Conservation (phyloP, 345 rosid genomes). For the Hibiscus syriacus region DNA sequence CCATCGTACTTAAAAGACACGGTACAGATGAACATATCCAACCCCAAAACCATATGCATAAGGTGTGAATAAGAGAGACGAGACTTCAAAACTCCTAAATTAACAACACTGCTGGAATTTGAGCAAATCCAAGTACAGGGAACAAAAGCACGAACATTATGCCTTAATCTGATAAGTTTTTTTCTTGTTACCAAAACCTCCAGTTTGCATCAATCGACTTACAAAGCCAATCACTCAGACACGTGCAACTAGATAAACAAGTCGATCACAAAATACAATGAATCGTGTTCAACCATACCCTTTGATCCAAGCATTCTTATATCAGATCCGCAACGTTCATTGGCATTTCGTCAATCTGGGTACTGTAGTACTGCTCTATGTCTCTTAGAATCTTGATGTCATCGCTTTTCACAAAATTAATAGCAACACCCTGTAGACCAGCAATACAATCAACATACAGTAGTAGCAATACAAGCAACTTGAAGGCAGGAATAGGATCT, state of each 20-base stretch:
- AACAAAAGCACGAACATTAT: background rate
- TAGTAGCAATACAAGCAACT: background rate
- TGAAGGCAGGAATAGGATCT: background rate
- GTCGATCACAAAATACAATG: background rate
- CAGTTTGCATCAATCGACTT: slow-evolving; percentile 1
- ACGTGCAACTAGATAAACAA: background rate
- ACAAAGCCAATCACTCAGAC: background rate
- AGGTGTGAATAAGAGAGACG: background rate
- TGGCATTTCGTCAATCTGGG: slow-evolving; percentile 95
- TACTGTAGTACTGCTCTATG: slow-evolving; percentile 86
- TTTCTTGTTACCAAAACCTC: background rate
- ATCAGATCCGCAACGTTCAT: slow-evolving; percentile 82
- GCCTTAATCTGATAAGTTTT: background rate
- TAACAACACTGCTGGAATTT: background rate
- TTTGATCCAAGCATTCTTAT: background rate
- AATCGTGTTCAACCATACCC: background rate
- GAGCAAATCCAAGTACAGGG: background rate
- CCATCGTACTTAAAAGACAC: no score
- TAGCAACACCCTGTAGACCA: slow-evolving; percentile 69
- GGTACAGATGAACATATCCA: background rate
- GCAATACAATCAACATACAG: background rate
- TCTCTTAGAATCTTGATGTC: slow-evolving; percentile 86
- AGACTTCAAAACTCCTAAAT: background rate
- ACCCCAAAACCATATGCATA: background rate
- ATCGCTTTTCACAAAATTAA: slow-evolving; percentile 80